Evolutionary conservation across 257 asterid species (phyloP).

Genomic region (Forsythia suspensa): DNA sequence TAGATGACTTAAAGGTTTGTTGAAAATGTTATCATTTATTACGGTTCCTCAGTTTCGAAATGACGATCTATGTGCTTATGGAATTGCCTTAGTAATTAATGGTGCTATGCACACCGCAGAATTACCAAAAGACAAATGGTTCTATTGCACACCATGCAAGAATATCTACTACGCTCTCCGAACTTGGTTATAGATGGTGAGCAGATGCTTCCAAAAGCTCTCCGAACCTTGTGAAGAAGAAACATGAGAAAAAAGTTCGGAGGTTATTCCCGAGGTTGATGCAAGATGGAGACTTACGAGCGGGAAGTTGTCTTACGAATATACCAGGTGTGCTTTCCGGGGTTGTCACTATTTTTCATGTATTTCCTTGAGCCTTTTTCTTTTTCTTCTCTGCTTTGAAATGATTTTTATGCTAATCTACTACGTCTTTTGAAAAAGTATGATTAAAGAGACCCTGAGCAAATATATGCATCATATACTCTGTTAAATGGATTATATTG

Average conservation of each 20-base stretch:
- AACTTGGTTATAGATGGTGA: constrained; percentile 62
- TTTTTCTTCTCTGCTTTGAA: background rate
- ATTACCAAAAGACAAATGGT: constrained; percentile 79
- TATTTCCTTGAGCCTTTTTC: constrained; percentile 22
- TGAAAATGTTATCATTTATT: background rate
- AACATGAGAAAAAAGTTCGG: constrained; percentile 34
- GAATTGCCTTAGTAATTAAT: constrained; percentile 7
- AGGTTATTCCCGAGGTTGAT: constrained; percentile 38
- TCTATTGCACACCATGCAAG: constrained; percentile 66
- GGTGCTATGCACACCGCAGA: constrained; percentile 41
- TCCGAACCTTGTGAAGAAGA: constrained; percentile 49
- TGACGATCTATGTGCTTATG: constrained; percentile 5
- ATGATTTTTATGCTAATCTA: constrained; percentile 1
- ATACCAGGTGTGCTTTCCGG: constrained; percentile 62
- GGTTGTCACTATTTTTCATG: constrained; percentile 76
- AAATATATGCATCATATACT: no score
- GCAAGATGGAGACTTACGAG: constrained; percentile 76
- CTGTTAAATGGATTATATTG: background rate
- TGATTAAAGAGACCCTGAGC: no score
- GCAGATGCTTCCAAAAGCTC: constrained; percentile 56
- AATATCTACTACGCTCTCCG: constrained; percentile 51
- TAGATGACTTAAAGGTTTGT: constrained; percentile 70
- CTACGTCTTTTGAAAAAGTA: background rate
- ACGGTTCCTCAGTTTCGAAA: background rate
- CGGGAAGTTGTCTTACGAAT: constrained; percentile 61